Conservation (phyloP, 2,329 filamentous ascomycete species). For the Monilinia vaccinii-corymbosi region DNA sequence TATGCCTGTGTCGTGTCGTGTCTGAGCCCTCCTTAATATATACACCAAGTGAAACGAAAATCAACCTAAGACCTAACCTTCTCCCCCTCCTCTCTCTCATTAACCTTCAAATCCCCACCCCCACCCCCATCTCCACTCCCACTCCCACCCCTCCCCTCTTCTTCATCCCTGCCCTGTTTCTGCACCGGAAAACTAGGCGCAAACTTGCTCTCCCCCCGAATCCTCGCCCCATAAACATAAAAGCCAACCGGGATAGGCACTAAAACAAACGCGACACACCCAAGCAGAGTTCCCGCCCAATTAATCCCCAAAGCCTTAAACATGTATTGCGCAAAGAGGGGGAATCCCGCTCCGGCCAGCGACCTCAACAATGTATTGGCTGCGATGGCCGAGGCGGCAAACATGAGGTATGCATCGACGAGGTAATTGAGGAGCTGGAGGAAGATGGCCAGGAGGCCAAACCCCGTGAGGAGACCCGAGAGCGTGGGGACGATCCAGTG, state of each 20-base stretch:
- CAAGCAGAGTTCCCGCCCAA: constrained; percentile 52
- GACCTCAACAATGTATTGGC: constrained; percentile 76
- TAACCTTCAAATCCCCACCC: not conserved
- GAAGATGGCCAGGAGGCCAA: constrained; percentile 76
- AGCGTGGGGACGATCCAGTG: constrained; percentile 57
- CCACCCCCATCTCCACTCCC: too few relatives aligned
- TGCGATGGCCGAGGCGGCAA: constrained; percentile 69
- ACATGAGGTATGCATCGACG: constrained; percentile 55
- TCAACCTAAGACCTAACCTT: not conserved
- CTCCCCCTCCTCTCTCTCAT: not conserved
- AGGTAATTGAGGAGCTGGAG: constrained; percentile 74
- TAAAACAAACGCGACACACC: constrained; percentile 47
- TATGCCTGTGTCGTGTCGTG: not conserved
- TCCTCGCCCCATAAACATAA: constrained; percentile 48
- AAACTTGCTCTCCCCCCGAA: constrained; percentile 46
- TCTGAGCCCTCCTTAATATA: too few relatives aligned
- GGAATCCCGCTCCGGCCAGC: constrained; percentile 68
- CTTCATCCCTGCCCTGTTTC: not conserved
- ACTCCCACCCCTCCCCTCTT: not conserved
- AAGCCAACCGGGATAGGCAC: constrained; percentile 57
- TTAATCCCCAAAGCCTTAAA: constrained; percentile 53
- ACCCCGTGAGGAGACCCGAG: constrained; percentile 57
- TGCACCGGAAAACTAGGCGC: constrained; percentile 29
- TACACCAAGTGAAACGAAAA: not conserved
- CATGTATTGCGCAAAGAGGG: constrained; percentile 68